phyloP scores from a whole-genome alignment of 306 rosid species.

The Lablab purpureus region DNA sequence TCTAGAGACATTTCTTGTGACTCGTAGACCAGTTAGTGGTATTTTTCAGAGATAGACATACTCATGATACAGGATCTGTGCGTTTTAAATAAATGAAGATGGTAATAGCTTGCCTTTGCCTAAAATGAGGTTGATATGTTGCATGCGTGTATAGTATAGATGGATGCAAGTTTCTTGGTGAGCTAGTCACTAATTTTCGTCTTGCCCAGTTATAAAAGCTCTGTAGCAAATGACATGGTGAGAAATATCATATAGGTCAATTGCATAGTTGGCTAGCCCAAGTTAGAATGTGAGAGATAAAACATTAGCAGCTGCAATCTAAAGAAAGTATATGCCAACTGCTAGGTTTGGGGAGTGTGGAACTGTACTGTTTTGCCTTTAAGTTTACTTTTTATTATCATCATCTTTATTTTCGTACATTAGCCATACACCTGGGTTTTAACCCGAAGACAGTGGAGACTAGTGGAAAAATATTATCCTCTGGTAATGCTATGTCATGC shows the following conservation, averaged over 20 bases:
- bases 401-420: neutral
- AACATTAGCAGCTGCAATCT: neutral
- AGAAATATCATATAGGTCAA: conserved; percentile 1
- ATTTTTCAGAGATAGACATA: conserved; percentile 15
- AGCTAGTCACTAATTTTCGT: neutral
- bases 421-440: neutral
- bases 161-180: conserved; percentile 14
- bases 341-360: conserved; percentile 26
- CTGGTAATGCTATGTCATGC: neutral
- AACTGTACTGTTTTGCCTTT: conserved; percentile 6
- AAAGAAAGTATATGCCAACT: conserved; percentile 8
- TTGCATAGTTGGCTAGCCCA: conserved; percentile 2
- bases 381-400: neutral
- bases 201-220: neutral
- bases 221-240: neutral
- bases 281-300: neutral
- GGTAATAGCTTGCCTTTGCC: conserved; percentile 12
- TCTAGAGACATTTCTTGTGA: neutral
- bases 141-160: neutral
- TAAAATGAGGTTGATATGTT: conserved; percentile 5
- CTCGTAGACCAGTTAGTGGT: conserved; percentile 4
- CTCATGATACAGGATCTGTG: neutral
- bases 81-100: conserved; percentile 12
- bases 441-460: conserved; percentile 7
- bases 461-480: conserved; percentile 24